Evolutionary conservation across 2,329 filamentous ascomycete species (phyloP).

Genomic region (Harringtonia lauricola): DNA sequence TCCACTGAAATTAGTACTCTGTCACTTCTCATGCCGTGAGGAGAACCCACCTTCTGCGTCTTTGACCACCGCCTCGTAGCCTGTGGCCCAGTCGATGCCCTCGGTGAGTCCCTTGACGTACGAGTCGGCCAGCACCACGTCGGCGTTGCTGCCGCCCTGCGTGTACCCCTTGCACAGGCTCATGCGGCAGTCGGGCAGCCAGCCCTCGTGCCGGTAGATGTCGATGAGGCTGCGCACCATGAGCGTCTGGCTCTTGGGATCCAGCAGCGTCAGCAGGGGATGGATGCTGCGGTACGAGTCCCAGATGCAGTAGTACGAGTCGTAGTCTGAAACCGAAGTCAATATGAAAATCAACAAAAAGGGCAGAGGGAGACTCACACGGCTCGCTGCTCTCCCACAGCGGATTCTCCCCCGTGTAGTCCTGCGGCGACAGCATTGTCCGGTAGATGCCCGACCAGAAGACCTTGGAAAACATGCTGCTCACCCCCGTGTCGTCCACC

Average conservation of each 20-base stretch:
- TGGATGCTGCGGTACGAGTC: constrained; percentile 56
- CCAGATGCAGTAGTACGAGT: constrained; percentile 66
- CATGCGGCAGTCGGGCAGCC: constrained; percentile 60
- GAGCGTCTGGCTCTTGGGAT: constrained; percentile 47
- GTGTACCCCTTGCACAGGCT: constrained; percentile 54
- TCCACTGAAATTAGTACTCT: constrained; percentile 47
- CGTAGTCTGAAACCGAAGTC: constrained; percentile 37
- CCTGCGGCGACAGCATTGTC: constrained; percentile 59
- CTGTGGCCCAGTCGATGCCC: constrained; percentile 56
- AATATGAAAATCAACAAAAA: not conserved
- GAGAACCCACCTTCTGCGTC: constrained; percentile 57
- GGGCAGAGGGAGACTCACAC: constrained; percentile 17
- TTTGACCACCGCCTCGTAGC: constrained; percentile 60
- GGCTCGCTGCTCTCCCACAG: constrained; percentile 52
- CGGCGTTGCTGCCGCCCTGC: constrained; percentile 60
- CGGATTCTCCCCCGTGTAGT: constrained; percentile 64
- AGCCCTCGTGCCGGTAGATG: constrained; percentile 53
- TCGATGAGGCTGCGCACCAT: constrained; percentile 62
- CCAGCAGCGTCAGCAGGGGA: constrained; percentile 54
- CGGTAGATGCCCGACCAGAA: constrained; percentile 65
- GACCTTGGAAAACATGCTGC: constrained; percentile 42
- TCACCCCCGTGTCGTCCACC: constrained; percentile 35
- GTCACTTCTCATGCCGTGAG: not conserved
- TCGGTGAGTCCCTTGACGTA: constrained; percentile 41
- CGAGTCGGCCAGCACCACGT: constrained; percentile 50